Evolutionary conservation across 129 eudicot genomes (phyloP).

Genomic region (Tagetes patula): DNA sequence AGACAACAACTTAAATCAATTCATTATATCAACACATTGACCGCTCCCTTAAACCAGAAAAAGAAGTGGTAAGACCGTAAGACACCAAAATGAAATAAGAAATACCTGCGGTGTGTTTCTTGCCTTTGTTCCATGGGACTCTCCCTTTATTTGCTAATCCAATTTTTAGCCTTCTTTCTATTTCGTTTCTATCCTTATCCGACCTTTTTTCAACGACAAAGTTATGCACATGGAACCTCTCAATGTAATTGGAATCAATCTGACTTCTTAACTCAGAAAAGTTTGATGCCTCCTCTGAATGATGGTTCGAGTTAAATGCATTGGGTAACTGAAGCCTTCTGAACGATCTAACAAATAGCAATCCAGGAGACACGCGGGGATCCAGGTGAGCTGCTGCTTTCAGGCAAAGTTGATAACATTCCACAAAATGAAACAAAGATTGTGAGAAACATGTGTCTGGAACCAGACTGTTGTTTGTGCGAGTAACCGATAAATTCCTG

Average conservation of each 20-base stretch:
- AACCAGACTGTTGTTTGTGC: slow-evolving; percentile 24
- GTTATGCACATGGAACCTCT: slow-evolving; percentile 22
- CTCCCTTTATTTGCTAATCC: slow-evolving; percentile 69
- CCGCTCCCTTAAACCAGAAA: neutral
- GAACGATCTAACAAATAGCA: slow-evolving; percentile 28
- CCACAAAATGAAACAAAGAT: slow-evolving; percentile 24
- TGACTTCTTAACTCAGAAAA: slow-evolving; percentile 19
- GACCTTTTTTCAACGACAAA: slow-evolving; percentile 19
- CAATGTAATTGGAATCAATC: slow-evolving; percentile 13
- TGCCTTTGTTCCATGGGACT: slow-evolving; percentile 89
- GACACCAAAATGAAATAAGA: neutral
- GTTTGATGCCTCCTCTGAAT: slow-evolving; percentile 25
- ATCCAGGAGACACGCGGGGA: slow-evolving; percentile 24
- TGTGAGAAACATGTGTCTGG: slow-evolving; percentile 25
- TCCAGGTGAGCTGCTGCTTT: slow-evolving; percentile 13
- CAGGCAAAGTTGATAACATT: slow-evolving; percentile 31
- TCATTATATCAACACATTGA: neutral
- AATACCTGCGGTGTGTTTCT: slow-evolving; percentile 63
- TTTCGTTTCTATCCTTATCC: slow-evolving; percentile 40
- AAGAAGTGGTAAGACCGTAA: neutral
- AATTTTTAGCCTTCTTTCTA: slow-evolving; percentile 46
- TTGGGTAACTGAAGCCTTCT: slow-evolving; percentile 25
- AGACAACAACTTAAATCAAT: slow-evolving; percentile 14
- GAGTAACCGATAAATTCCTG: slow-evolving; percentile 55
- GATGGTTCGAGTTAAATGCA: slow-evolving; percentile 16